These are phyloP conservation scores for Abrus pulchellus DNA, from an alignment of 306 rosid species.

Conservation along the genomic window DNA sequence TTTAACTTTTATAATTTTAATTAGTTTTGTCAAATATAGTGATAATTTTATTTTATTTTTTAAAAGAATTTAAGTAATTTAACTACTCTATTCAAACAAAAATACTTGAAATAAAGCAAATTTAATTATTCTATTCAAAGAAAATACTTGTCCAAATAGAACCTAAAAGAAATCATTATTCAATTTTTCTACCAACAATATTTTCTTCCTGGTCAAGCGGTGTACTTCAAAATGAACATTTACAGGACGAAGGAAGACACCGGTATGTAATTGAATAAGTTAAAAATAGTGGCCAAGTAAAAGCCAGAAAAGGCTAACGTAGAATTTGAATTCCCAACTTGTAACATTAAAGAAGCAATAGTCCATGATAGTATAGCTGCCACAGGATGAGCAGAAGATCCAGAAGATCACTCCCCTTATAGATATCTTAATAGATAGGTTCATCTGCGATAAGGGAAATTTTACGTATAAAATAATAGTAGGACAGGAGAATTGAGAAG, in stretches of 20 bases:
- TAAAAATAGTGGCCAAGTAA: background rate
- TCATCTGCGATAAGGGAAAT: constrained; percentile 57
- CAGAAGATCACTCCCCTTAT: constrained; percentile 34
- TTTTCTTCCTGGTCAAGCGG: constrained; percentile 1
- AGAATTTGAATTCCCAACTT: background rate
- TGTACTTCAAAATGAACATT: background rate
- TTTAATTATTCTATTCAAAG: too few species aligned
- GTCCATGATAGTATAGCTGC: background rate
- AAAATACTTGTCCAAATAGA: too few species aligned
- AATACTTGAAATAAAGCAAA: too few species aligned
- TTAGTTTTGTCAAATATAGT: too few species aligned
- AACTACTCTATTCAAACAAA: too few species aligned
- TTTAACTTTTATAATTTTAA: too few species aligned
- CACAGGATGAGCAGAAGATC: background rate
- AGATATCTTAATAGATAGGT: constrained; percentile 31
- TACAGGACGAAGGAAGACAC: background rate
- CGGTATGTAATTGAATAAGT: background rate
- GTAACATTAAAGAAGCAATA: background rate
- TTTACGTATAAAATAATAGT: background rate
- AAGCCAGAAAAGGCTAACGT: background rate
- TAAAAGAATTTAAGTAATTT: too few species aligned
- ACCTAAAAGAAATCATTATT: background rate
- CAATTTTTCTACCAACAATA: constrained; percentile 18
- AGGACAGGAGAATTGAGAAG: constrained; percentile 21
- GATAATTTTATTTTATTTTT: too few species aligned